These are phyloP conservation scores for Puccinia sorghi DNA, from an alignment of 1,284 basidiomycete species.

Conservation along the genomic window DNA sequence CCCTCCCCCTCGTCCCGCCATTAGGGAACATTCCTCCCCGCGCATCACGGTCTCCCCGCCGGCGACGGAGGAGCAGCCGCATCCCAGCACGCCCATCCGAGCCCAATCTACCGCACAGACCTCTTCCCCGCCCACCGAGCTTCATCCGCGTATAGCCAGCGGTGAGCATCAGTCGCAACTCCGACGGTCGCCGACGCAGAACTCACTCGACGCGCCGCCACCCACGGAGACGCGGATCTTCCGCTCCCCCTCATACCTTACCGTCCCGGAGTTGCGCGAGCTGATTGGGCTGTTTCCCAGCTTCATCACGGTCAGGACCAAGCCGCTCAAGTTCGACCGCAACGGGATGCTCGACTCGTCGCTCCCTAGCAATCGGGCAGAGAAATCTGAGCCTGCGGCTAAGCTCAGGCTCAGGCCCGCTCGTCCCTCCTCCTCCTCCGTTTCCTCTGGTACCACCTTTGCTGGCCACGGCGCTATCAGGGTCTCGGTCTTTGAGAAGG, in stretches of 20 bases:
- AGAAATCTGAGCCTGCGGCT: not conserved
- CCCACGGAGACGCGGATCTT: constrained; percentile 51
- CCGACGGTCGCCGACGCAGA: constrained; percentile 16
- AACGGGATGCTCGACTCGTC: not conserved
- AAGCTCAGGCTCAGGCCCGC: not conserved
- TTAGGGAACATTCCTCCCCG: not conserved
- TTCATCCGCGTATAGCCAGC: not conserved
- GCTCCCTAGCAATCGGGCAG: not conserved
- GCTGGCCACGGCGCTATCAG: constrained; percentile 19
- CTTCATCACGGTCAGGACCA: constrained; percentile 48
- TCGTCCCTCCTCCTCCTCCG: not conserved
- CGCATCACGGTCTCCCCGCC: constrained; percentile 27
- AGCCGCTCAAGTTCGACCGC: constrained; percentile 16
- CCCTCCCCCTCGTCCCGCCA: not conserved
- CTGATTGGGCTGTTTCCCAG: constrained; percentile 52
- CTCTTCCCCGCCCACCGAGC: not conserved
- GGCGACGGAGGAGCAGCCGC: constrained; percentile 6
- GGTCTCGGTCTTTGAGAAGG: constrained; percentile 36
- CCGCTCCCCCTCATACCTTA: constrained; percentile 52
- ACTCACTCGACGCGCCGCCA: constrained; percentile 20
- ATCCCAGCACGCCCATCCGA: not conserved
- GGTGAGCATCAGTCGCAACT: constrained; percentile 1
- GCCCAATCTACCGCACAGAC: constrained; percentile 8
- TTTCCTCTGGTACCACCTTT: not conserved
- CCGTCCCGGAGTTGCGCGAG: constrained; percentile 51